Evolutionary conservation across 2,329 filamentous ascomycete genomes (phyloP), one percentile per base, ranked within the genome.

Genomic region (Colletotrichum spinosum): DNA sequence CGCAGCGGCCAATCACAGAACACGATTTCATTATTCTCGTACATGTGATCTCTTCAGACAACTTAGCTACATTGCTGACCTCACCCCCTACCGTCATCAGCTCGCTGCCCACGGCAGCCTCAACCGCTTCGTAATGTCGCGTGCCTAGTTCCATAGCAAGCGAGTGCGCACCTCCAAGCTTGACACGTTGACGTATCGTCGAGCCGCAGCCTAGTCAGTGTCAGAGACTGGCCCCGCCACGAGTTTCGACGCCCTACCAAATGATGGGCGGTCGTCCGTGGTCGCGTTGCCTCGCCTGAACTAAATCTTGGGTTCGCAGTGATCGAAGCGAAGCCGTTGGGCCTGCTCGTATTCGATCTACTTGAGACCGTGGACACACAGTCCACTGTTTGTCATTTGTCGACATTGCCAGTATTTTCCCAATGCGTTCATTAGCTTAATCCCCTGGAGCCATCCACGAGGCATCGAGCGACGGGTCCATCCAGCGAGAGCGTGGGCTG

Each of bases 1-100:
- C 15, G 13, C 34, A 15, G 41, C 34, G 13, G 39, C 62, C 58
- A 65, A 65, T 62, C 41, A 65, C 17, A 33, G 10, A 45, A 44
- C 46, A 52, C 15, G 9, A 61, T 38, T 12, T 38, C 37, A 12
- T 41, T 35, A 10, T 10, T 42, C 45, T 39, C 44, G 57, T 42
- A 15, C 15, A 25, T 17, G 13, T 65, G 42, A 62, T 65, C 62
- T 62, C 62, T 55, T 56, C 48, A 49, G 25, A 53, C 33, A 48
- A 52, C 38, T 17, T 41, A 49, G 51, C 35, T 65, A 62, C 41
- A 50, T 17, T 42, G 39, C n/a, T 11, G n/a, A 38, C 13, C 45
- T 51, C 44, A 60, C 39, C 35, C 34, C 56, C 35, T 60, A 46
- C 61, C 57, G 55, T 45, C 51, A 51, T 33, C n/a, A 50, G 42